Evolutionary conservation across 768 basidiomycete species (phyloP).

Genomic region (Harrya chromipes): DNA sequence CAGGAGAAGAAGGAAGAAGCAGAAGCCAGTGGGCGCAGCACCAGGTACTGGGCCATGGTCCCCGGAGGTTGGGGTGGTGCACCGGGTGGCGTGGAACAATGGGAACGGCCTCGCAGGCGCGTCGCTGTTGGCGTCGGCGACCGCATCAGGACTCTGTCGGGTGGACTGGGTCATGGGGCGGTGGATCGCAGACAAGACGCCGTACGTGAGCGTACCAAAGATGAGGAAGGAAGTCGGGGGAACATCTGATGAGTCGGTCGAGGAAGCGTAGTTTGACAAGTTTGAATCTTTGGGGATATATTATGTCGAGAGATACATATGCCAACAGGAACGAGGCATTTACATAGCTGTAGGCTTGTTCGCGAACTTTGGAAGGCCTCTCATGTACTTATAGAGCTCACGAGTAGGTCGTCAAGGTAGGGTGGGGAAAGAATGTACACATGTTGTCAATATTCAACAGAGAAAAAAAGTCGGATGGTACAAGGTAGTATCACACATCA

Average conservation of each 20-base stretch:
- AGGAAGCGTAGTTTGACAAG: background rate
- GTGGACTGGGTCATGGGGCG: slow-evolving; percentile 79
- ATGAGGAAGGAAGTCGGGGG: slow-evolving; percentile 57
- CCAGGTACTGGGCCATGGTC: slow-evolving; percentile 74
- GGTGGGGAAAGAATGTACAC: too few species aligned
- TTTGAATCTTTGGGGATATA: too few species aligned
- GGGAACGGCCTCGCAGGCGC: slow-evolving; percentile 61
- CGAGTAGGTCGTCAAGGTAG: too few species aligned
- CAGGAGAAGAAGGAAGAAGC: slow-evolving; percentile 24
- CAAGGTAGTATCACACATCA: too few species aligned
- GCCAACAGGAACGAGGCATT: too few species aligned
- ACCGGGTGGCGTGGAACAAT: slow-evolving; percentile 79
- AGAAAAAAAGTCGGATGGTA: too few species aligned
- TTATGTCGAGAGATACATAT: too few species aligned
- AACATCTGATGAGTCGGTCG: slow-evolving; percentile 36
- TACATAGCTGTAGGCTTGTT: too few species aligned
- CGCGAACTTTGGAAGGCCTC: too few species aligned
- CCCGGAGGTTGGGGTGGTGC: slow-evolving; percentile 71
- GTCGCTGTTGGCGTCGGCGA: slow-evolving; percentile 70
- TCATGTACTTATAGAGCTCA: too few species aligned
- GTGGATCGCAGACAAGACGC: slow-evolving; percentile 63
- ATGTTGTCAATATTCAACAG: too few species aligned
- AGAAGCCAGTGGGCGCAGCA: slow-evolving; percentile 17
- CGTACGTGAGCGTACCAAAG: slow-evolving; percentile 60
- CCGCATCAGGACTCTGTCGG: slow-evolving; percentile 81